These are phyloP conservation scores for Casuarina glauca DNA, from an alignment of 306 rosid species.

Conservation along the genomic window DNA sequence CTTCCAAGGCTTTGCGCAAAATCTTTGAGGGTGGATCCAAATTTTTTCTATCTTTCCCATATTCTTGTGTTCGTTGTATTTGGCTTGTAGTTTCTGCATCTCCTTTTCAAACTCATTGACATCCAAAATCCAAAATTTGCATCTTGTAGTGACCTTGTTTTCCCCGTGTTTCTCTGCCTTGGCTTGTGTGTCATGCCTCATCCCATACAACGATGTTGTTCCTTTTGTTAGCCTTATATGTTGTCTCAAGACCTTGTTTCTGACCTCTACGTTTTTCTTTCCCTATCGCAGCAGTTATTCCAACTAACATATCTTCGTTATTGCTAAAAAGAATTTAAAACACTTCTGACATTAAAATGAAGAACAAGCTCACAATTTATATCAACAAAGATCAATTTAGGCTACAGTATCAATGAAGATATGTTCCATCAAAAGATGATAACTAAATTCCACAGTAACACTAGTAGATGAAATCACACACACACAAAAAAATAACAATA, in stretches of 20 bases:
- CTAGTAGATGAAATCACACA: no score
- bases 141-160: neutral
- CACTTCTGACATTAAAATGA: no score
- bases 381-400: no score
- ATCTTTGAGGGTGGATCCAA: neutral
- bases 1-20: neutral
- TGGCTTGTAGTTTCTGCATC: neutral
- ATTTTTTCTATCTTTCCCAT: neutral
- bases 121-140: neutral
- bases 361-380: no score
- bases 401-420: no score
- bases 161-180: neutral
- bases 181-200: neutral
- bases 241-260: neutral
- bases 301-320: neutral
- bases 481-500: no score
- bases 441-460: no score
- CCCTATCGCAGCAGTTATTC: neutral
- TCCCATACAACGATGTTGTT: neutral
- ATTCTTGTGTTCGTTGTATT: neutral
- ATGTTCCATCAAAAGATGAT: no score
- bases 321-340: neutral
- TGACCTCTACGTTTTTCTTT: neutral
- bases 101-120: neutral
- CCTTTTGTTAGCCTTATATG: neutral